Evolutionary conservation across 805 yeast species (phyloP), one percentile per base, ranked within the genome.

Genomic region (Starmerella asiatica): DNA sequence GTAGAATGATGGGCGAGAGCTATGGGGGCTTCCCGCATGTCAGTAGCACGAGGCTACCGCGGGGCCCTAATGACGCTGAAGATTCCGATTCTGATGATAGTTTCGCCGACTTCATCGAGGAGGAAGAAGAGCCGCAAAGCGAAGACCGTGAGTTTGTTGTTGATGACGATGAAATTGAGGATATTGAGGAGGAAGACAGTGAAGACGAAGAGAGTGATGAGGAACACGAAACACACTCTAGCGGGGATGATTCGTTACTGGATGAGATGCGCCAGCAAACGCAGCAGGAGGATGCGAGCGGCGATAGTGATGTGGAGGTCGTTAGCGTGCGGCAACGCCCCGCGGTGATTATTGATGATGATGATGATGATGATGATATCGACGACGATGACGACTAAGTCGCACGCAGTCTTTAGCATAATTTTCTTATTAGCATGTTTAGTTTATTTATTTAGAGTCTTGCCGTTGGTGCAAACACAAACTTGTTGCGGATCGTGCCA

Each of bases 401-500:
- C n/a, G n/a, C n/a, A n/a, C n/a, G n/a, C n/a, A n/a, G n/a, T n/a
- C n/a, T n/a, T 23, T 11, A 23, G 26, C 9, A 23, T 23, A 7
- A 23, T 23, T 23, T 23, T 7, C 26, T 23, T 23, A n/a, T n/a
- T n/a, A n/a, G n/a, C n/a, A n/a, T n/a, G n/a, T n/a, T n/a, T n/a
- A n/a, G n/a, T n/a, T n/a, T n/a, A n/a, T n/a, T n/a, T n/a, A n/a
- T n/a, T 23, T 11, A 23, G 26, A 23, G 26, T 7, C 26, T 7
- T 23, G 9, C 26, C 26, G 7, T 7, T 11, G 26, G 26, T 7
- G 26, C 26, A 23, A 37, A 42, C 20, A 24, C 53, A 31, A 68
- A 59, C 32, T 50, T 53, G 52, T 68, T 70, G 16, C 43, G 45
- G 34, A 70, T 58, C 3, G 64, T 43, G 3, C 75, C 75, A 21